A percentile compares a stretch with the other conserved stretches of the same genome.
Evolutionary conservation across 31 red algal species (phyloP).

Genomic region (Odonthalia washingtoniensis): DNA sequence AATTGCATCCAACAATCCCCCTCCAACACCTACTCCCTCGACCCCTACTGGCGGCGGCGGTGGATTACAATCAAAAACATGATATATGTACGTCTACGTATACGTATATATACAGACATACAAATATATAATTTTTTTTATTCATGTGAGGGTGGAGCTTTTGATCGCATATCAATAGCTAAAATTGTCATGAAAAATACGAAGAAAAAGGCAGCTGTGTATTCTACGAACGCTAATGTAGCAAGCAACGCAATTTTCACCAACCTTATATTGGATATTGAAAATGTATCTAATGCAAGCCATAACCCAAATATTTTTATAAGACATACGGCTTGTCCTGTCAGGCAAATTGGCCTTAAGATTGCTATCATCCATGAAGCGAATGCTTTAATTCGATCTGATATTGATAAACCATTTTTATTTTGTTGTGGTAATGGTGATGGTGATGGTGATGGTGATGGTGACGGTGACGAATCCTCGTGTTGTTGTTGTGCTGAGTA

Average conservation of each 20-base stretch:
- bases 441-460: too few species aligned
- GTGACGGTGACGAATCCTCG: too few species aligned
- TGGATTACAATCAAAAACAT: too few species aligned
- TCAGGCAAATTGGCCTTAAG: conserved; percentile 68
- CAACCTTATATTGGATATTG: conserved; percentile 65
- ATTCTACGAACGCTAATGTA: conserved; percentile 67
- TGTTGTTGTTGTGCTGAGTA: too few species aligned
- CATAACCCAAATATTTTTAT: conserved; percentile 75
- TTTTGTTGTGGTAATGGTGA: too few species aligned
- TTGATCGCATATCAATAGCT: conserved; percentile 71
- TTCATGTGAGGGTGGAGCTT: conserved; percentile 44
- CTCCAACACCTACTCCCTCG: neutral
- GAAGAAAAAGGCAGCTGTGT: conserved; percentile 77
- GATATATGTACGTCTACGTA: too few species aligned
- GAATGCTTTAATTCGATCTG: conserved; percentile 27
- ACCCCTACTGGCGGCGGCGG: too few species aligned
- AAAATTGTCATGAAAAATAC: conserved; percentile 79
- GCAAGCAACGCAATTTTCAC: conserved; percentile 70
- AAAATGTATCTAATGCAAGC: conserved; percentile 75
- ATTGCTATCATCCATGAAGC: conserved; percentile 48
- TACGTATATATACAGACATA: too few species aligned
- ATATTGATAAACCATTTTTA: too few species aligned
- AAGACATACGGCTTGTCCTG: conserved; percentile 72
- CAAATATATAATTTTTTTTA: too few species aligned
- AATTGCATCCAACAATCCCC: neutral